Evolutionary conservation across 768 basidiomycete species (phyloP).

Genomic region (Obba rivulosa): DNA sequence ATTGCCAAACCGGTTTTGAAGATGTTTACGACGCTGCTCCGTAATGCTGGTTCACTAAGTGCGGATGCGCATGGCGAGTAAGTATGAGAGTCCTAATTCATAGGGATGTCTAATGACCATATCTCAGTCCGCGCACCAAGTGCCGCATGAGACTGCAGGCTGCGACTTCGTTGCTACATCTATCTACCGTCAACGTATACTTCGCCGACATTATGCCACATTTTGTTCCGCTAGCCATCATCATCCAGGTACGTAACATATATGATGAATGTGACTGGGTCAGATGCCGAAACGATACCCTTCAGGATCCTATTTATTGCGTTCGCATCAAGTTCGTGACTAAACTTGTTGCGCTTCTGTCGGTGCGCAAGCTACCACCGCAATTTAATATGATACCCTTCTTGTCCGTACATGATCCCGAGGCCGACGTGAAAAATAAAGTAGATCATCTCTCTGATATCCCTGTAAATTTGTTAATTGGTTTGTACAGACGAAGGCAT

Average conservation of each 20-base stretch:
- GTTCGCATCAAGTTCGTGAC: conserved; percentile 75
- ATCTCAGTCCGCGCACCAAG: conserved; percentile 50
- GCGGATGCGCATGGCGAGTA: conserved; percentile 51
- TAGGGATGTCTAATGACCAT: neutral
- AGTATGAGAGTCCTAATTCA: conserved; percentile 18
- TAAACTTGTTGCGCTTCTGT: conserved; percentile 66
- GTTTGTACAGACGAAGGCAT: conserved; percentile 45
- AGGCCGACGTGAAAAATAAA: conserved; percentile 65
- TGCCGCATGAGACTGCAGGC: conserved; percentile 83
- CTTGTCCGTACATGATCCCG: conserved; percentile 88
- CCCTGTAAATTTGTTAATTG: conserved; percentile 2
- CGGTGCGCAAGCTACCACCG: conserved; percentile 56
- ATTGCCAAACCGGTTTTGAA: conserved; percentile 72
- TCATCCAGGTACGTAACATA: conserved; percentile 59
- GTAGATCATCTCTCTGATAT: conserved; percentile 33
- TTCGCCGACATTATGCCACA: conserved; percentile 49
- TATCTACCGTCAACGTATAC: conserved; percentile 57
- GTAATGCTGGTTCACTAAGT: conserved; percentile 59
- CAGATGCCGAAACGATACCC: conserved; percentile 26
- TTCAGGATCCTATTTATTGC: conserved; percentile 82
- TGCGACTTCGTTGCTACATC: conserved; percentile 72
- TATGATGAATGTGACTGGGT: conserved; percentile 2
- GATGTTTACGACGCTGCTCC: conserved; percentile 68
- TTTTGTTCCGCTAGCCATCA: conserved; percentile 67
- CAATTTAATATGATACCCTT: conserved; percentile 84